These are phyloP conservation scores for Sanghuangporus sanghuang DNA, from an alignment of 1,284 basidiomycete genomes.

Conservation along the genomic window DNA sequence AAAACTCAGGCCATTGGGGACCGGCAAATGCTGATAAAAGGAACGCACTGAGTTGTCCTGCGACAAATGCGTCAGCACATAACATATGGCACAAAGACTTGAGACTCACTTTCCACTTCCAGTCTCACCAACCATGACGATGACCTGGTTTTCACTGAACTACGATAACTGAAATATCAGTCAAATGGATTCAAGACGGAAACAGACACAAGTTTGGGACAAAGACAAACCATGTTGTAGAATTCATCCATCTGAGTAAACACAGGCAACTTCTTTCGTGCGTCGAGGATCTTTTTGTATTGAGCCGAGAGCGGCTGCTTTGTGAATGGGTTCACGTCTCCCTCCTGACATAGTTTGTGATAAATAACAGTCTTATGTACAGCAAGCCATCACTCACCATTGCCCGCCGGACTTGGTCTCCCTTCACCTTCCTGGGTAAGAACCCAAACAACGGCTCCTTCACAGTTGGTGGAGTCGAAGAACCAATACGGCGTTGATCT, in stretches of 20 bases:
- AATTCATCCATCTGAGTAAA: constrained; percentile 93
- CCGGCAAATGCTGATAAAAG: constrained; percentile 17
- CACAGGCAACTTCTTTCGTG: constrained; percentile 87
- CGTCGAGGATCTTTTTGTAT: constrained; percentile 85
- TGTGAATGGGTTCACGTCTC: constrained; percentile 88
- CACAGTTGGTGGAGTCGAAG: constrained; percentile 23
- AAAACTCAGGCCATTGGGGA: neutral
- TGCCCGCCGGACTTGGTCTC: constrained; percentile 64
- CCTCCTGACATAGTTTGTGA: constrained; percentile 46
- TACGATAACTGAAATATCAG: constrained; percentile 26
- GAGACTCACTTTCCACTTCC: constrained; percentile 80
- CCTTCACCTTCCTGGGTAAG: constrained; percentile 72
- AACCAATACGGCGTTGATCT: constrained; percentile 27
- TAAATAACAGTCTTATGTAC: neutral
- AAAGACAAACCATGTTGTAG: constrained; percentile 65
- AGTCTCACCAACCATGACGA: constrained; percentile 97
- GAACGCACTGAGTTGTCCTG: constrained; percentile 79
- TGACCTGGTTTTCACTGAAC: constrained; percentile 86
- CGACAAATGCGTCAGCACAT: neutral
- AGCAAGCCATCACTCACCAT: constrained; percentile 46
- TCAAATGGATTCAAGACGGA: constrained; percentile 14
- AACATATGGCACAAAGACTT: neutral
- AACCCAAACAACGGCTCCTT: constrained; percentile 73
- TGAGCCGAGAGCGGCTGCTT: constrained; percentile 68
- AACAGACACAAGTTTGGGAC: constrained; percentile 11